Evolutionary conservation across 192 early-diverging fungal genomes (phyloP).

Genomic region (Coemansia sp.): DNA sequence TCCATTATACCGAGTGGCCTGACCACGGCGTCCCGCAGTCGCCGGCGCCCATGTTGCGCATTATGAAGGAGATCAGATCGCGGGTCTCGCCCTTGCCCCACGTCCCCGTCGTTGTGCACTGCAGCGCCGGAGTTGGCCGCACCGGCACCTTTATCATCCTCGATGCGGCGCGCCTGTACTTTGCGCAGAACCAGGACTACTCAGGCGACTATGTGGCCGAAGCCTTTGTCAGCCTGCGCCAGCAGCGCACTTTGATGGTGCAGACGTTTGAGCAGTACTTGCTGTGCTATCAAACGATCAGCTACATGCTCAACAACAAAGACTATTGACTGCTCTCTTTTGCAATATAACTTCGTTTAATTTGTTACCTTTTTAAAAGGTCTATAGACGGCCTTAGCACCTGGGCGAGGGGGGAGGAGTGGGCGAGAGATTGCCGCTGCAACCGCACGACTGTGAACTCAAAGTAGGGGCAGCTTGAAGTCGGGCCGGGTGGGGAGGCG

Average conservation of each 20-base stretch:
- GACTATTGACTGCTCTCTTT: background rate
- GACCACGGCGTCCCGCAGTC: conserved; percentile 75
- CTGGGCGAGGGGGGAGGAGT: no score
- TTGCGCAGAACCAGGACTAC: conserved; percentile 34
- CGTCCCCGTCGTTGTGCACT: conserved; percentile 51
- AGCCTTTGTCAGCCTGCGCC: conserved; percentile 62
- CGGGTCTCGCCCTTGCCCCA: conserved; percentile 8
- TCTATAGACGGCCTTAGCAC: background rate
- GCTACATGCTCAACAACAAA: conserved; percentile 24
- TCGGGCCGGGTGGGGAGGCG: no score
- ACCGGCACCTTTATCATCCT: conserved; percentile 50
- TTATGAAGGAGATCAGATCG: conserved; percentile 33
- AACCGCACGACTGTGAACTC: no score
- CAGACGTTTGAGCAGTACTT: conserved; percentile 77
- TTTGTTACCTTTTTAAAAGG: background rate
- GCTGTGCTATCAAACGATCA: conserved; percentile 75
- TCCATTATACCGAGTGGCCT: conserved; percentile 82
- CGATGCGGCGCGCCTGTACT: conserved; percentile 37
- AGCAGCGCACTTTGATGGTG: conserved; percentile 81
- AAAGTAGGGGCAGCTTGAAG: no score
- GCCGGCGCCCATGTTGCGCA: conserved; percentile 54
- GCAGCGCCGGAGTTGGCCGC: conserved; percentile 56
- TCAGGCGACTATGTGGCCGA: conserved; percentile 65
- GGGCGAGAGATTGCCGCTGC: no score
- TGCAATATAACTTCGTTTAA: background rate